A percentile compares a stretch with the other conserved stretches of the same genome.
Evolutionary conservation across 331 rosid species (phyloP).

Genomic region (Prunus yedoensis): DNA sequence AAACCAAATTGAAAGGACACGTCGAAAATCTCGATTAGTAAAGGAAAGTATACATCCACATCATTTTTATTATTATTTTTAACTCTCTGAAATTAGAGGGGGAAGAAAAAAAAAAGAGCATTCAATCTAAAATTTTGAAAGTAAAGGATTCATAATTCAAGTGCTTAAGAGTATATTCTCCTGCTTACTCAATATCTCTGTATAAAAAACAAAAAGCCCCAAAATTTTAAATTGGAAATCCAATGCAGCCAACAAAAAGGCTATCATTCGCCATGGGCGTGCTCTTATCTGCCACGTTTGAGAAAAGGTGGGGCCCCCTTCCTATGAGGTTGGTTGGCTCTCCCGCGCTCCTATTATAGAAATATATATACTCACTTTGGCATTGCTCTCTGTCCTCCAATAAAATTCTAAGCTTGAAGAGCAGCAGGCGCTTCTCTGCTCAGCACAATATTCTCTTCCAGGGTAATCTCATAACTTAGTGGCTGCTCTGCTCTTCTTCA

Average conservation of each 20-base stretch:
- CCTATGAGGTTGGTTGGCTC: constrained; percentile 35
- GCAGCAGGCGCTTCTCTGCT: not conserved
- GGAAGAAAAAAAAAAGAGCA: no score
- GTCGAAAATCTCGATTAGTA: no score
- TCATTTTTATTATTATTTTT: no score
- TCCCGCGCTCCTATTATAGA: constrained; percentile 35
- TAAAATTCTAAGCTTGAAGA: not conserved
- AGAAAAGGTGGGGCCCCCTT: constrained; percentile 30
- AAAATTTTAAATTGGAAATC: not conserved
- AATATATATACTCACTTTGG: constrained; percentile 15
- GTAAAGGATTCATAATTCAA: fast-evolving
- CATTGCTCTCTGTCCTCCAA: constrained; percentile 10
- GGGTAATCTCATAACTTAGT: not conserved
- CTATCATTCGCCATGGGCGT: constrained; percentile 12
- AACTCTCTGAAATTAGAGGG: no score
- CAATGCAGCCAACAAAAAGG: constrained; percentile 15
- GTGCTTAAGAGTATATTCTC: no score
- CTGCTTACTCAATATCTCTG: no score
- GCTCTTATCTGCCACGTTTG: constrained; percentile 74
- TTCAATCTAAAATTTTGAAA: no score
- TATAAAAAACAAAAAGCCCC: no score
- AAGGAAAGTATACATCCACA: no score
- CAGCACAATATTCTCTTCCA: constrained; percentile 6
- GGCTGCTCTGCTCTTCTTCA: not conserved
- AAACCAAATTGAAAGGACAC: no score